These are phyloP conservation scores for Cyclotella cryptica DNA, from an alignment of 108 stramenopile species.

Conservation along the genomic window DNA sequence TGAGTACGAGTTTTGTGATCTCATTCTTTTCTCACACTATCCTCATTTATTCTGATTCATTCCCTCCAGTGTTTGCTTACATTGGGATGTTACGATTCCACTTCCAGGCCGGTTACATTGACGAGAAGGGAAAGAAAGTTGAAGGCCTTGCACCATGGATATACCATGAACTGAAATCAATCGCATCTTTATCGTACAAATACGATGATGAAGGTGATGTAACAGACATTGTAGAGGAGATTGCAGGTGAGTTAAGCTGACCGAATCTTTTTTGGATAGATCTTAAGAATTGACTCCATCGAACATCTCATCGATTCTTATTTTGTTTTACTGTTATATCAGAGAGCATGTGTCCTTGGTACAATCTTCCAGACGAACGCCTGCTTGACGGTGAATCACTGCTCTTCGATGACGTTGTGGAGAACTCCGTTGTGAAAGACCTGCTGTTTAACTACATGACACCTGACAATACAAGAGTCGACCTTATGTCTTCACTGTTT, in stretches of 20 bases:
- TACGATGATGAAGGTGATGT: constrained; percentile 82
- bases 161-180: constrained; percentile 75
- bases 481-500: constrained; percentile 75
- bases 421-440: constrained; percentile 37
- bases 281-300: background rate
- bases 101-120: constrained; percentile 39
- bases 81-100: constrained; percentile 80
- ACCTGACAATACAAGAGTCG: constrained; percentile 74
- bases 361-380: constrained; percentile 66
- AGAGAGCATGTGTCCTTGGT: constrained; percentile 64
- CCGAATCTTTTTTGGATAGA: background rate
- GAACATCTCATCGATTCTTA: background rate
- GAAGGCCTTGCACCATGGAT: constrained; percentile 78
- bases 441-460: constrained; percentile 72
- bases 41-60: background rate
- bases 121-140: constrained; percentile 24
- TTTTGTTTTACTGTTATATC: too few species aligned
- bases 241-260: constrained; percentile 61
- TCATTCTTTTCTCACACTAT: background rate
- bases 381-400: constrained; percentile 78
- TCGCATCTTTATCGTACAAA: constrained; percentile 72
- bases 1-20: background rate
- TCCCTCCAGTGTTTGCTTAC: constrained; percentile 61
- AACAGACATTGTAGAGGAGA: constrained; percentile 70
- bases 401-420: constrained; percentile 73